Evolutionary conservation across 768 basidiomycete genomes (phyloP).

Genomic region (Albatrellus ellisii): DNA sequence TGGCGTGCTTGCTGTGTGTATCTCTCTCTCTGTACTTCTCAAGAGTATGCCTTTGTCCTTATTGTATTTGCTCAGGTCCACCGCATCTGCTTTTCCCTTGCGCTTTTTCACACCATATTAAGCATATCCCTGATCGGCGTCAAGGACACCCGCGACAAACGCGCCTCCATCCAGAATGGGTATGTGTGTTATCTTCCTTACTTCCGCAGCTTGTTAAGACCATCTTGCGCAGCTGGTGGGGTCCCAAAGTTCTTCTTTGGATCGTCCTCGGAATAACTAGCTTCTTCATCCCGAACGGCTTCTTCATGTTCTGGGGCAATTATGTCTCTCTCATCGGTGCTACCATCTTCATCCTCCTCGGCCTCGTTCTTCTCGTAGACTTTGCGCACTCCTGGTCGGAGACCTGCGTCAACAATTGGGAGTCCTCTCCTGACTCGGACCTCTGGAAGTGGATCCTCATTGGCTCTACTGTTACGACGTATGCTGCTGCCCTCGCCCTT

Average conservation of each 20-base stretch:
- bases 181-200: conserved; percentile 22
- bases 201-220: not conserved
- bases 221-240: conserved; percentile 74
- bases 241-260: conserved; percentile 90
- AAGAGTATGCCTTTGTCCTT: conserved; percentile 1
- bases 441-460: conserved; percentile 96
- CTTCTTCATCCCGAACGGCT: conserved; percentile 93
- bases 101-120: conserved; percentile 78
- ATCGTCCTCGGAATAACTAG: conserved; percentile 64
- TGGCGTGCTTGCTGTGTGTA: conserved; percentile 81
- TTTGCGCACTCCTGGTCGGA: conserved; percentile 99
- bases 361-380: conserved; percentile 93
- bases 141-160: conserved; percentile 79
- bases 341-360: conserved; percentile 90
- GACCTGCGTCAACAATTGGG: conserved; percentile 93
- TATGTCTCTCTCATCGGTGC: conserved; percentile 87
- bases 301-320: conserved; percentile 98
- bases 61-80: conserved; percentile 50
- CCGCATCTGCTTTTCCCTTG: conserved; percentile 90
- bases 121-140: conserved; percentile 75
- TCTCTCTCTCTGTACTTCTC: not conserved
- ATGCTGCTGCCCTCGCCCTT: conserved; percentile 69
- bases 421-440: conserved; percentile 61
- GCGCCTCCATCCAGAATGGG: conserved; percentile 97
- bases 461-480: conserved; percentile 84